These are phyloP conservation scores for Aurantiochytrium sp. DNA, from an alignment of 108 stramenopile species.

Conservation along the genomic window DNA sequence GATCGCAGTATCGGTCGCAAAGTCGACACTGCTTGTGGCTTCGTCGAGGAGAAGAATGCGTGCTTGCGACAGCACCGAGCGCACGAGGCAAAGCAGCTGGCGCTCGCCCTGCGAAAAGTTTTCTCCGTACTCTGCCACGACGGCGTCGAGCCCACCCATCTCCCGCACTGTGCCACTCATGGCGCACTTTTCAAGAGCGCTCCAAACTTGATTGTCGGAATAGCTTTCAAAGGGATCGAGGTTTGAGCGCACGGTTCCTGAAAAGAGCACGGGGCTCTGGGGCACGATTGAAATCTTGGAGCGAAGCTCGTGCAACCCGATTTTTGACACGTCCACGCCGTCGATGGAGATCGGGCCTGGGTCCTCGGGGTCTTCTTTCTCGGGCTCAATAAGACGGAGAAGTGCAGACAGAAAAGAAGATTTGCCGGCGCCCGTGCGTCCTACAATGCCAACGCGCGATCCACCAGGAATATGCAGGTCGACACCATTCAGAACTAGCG, in stretches of 20 bases:
- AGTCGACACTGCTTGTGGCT: conserved; percentile 78
- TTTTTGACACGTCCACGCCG: conserved; percentile 61
- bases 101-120: conserved; percentile 88
- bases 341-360: conserved; percentile 71
- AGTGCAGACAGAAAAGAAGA: conserved; percentile 65
- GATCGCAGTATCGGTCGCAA: conserved; percentile 58
- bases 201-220: conserved; percentile 49
- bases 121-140: conserved; percentile 70
- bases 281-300: conserved; percentile 79
- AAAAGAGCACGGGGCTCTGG: conserved; percentile 87
- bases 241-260: conserved; percentile 75
- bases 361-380: conserved; percentile 45
- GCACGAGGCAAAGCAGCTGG: conserved; percentile 85
- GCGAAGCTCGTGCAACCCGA: conserved; percentile 71
- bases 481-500: conserved; percentile 74
- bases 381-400: conserved; percentile 69
- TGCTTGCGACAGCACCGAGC: conserved; percentile 66
- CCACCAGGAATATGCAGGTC: conserved; percentile 66
- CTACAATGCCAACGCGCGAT: conserved; percentile 75
- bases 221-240: conserved; percentile 76
- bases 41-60: conserved; percentile 85
- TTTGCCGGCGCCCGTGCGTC: conserved; percentile 70
- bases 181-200: conserved; percentile 43
- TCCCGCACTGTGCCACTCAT: conserved; percentile 31
- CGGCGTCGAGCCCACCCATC: conserved; percentile 51